phyloP scores from a whole-genome alignment of 768 basidiomycete species.

The Tylopilus sp. region DNA sequence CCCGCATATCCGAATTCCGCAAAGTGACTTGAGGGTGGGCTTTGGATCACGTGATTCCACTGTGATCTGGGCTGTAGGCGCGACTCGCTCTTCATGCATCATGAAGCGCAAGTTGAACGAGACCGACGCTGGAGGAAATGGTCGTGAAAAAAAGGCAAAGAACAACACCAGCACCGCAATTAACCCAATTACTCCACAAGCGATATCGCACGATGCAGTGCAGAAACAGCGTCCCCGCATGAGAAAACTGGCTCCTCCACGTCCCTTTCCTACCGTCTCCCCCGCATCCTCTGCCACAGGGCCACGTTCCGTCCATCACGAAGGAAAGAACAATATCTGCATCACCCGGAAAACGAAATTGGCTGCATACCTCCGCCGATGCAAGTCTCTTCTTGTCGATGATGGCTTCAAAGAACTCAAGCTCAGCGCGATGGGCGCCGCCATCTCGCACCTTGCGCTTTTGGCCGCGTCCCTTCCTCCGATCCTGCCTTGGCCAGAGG shows the following conservation, averaged over 20 bases:
- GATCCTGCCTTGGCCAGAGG: constrained; percentile 61
- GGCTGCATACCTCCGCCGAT: constrained; percentile 71
- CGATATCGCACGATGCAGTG: neutral
- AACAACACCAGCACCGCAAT: neutral
- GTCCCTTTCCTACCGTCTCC: constrained; percentile 76
- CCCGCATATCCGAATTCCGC: constrained; percentile 14
- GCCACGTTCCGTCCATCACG: constrained; percentile 71
- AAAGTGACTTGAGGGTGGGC: constrained; percentile 23
- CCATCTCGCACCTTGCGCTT: constrained; percentile 76
- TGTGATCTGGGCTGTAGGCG: too few species aligned
- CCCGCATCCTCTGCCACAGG: constrained; percentile 76
- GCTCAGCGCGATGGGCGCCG: constrained; percentile 83
- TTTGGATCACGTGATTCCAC: constrained; percentile 16
- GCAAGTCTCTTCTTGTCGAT: constrained; percentile 66
- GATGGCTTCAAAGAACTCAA: constrained; percentile 79
- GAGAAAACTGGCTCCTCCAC: constrained; percentile 65
- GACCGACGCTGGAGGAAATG: neutral
- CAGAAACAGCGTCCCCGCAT: constrained; percentile 34
- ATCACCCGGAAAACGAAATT: constrained; percentile 73
- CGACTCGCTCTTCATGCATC: constrained; percentile 8
- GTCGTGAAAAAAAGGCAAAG: constrained; percentile 19
- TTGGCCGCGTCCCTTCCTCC: constrained; percentile 68
- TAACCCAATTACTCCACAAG: neutral
- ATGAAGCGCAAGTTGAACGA: constrained; percentile 25
- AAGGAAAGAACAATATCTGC: constrained; percentile 81